Percentiles rank a stretch among this genome's conserved stretches.
phyloP scores from a whole-genome alignment of 805 yeast species.

The Pichia exigua region DNA sequence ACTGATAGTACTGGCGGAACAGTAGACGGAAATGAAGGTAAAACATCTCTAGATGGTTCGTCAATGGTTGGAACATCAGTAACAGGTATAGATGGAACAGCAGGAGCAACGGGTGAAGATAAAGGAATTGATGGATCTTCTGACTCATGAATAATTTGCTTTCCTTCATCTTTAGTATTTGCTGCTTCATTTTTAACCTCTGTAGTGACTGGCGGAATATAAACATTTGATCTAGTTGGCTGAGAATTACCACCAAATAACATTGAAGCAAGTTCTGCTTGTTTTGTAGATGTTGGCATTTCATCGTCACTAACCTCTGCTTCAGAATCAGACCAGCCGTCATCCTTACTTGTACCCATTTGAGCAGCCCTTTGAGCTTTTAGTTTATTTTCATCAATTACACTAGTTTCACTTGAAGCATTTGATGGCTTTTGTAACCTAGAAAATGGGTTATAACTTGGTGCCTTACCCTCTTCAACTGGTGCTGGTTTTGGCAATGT shows the following conservation, averaged over 20 bases:
- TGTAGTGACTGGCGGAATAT: slow-evolving; percentile 8
- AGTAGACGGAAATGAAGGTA: slow-evolving; percentile 9
- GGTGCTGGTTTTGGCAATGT: background rate
- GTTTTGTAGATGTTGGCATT: slow-evolving; percentile 40
- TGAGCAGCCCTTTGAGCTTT: slow-evolving; percentile 70
- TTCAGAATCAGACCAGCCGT: slow-evolving; percentile 35
- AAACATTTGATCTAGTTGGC: slow-evolving; percentile 19
- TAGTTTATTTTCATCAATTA: slow-evolving; percentile 48
- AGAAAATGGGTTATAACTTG: slow-evolving; percentile 51
- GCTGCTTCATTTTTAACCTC: background rate
- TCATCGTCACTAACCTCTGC: slow-evolving; percentile 38
- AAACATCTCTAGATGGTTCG: slow-evolving; percentile 1
- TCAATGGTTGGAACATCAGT: background rate
- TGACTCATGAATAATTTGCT: background rate
- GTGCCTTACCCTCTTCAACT: background rate
- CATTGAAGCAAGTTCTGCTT: slow-evolving; percentile 48
- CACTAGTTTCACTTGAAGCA: slow-evolving; percentile 17
- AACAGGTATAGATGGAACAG: slow-evolving; percentile 1
- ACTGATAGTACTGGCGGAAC: slow-evolving; percentile 18
- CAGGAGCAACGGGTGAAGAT: slow-evolving; percentile 3
- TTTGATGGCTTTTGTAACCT: slow-evolving; percentile 31
- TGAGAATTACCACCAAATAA: slow-evolving; percentile 39
- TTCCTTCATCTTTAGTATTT: background rate
- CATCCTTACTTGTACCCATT: slow-evolving; percentile 44
- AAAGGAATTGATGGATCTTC: background rate